Base-by-base conservation (phyloP, 352 stramenopile genomes). In the Detonula confervacea region DNA sequence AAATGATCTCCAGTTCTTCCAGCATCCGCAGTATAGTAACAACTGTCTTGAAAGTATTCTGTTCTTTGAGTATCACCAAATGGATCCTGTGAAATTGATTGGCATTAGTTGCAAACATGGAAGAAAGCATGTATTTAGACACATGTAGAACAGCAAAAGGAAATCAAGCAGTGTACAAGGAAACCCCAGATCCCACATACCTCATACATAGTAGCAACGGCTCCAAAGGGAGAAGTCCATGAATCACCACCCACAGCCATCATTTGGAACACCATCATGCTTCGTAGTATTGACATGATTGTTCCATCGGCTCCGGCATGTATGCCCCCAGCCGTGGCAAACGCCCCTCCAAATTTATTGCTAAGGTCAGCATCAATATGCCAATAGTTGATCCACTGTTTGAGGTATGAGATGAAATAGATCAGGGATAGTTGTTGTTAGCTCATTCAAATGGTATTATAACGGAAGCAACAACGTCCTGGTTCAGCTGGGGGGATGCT, bases 211-310 rank as follows among this genome's bases (percentile, higher is more conserved):
- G 96, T 91, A 3, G 91, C 94, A 24, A 90, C 95, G 0, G 91
- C 94, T 14, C 94, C 94, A 76, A 96, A 97, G 12, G 93, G 90
- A 62, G 90, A 64, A 12, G 60, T 95, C 94, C 94, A 97, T 55
- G 80, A 87, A 74, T 95, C 93, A 20, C 94, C 94, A 24, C 93
- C 94, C 9, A 96, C 94, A 33, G 95, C 85, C 47, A 96, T 88
- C 85, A 96, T 92, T 69, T 93, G 91, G 65, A 96, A 96, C 61
- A 97, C 92, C 77, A 97, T 90, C 86, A 97, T 93, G 33, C 90
- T 95, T 59, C 95, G 89, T 24, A 97, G 79, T 44, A 97, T 75
- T 46, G 94, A 94, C 54, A 96, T 90, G 87, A 96, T 95, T 6
- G 92, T 95, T 55, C 95, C 87, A 78, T 96, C 94, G 63, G 96